A percentile compares a stretch with the other conserved stretches of the same genome.
These are phyloP conservation scores for Elsinoe batatas DNA, from an alignment of 2,329 filamentous ascomycete species.

Conservation along the genomic window DNA sequence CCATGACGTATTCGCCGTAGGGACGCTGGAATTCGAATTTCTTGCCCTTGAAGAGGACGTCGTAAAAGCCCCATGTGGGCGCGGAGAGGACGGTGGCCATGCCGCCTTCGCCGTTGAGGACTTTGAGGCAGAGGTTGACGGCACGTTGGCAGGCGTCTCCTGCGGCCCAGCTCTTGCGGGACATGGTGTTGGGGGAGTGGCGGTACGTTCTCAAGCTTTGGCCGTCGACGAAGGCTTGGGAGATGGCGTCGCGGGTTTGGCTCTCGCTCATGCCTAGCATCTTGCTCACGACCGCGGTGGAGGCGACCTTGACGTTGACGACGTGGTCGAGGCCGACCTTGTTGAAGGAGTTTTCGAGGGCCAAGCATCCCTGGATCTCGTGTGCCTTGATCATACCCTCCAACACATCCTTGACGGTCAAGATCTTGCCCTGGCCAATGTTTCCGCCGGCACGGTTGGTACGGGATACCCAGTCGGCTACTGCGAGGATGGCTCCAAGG, in stretches of 20 bases:
- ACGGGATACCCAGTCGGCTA: constrained; percentile 94
- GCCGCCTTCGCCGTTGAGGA: constrained; percentile 85
- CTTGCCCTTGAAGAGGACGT: constrained; percentile 92
- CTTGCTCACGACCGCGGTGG: constrained; percentile 85
- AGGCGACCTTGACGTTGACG: constrained; percentile 94
- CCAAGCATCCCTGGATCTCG: constrained; percentile 95
- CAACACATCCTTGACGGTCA: constrained; percentile 82
- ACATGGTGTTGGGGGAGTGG: constrained; percentile 98
- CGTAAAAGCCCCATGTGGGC: constrained; percentile 96
- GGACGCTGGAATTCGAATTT: constrained; percentile 92
- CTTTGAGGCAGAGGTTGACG: constrained; percentile 95
- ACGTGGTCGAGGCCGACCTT: constrained; percentile 97
- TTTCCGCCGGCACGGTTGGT: constrained; percentile 81
- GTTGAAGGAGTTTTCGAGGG: constrained; percentile 97
- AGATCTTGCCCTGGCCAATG: constrained; percentile 60
- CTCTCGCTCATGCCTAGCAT: constrained; percentile 82
- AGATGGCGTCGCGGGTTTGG: constrained; percentile 91
- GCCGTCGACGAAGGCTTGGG: constrained; percentile 95
- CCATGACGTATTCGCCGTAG: constrained; percentile 99
- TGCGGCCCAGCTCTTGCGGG: constrained; percentile 96
- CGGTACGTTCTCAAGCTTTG: constrained; percentile 94
- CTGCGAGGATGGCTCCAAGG: constrained; percentile 88
- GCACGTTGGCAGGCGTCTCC: constrained; percentile 98
- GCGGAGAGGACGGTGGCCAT: constrained; percentile 88
- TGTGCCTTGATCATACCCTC: constrained; percentile 96